A percentile compares a stretch with the other conserved stretches of the same genome.
Evolutionary conservation across 179 eudicot species (phyloP).

Genomic region (Heliamphora pulchella): DNA sequence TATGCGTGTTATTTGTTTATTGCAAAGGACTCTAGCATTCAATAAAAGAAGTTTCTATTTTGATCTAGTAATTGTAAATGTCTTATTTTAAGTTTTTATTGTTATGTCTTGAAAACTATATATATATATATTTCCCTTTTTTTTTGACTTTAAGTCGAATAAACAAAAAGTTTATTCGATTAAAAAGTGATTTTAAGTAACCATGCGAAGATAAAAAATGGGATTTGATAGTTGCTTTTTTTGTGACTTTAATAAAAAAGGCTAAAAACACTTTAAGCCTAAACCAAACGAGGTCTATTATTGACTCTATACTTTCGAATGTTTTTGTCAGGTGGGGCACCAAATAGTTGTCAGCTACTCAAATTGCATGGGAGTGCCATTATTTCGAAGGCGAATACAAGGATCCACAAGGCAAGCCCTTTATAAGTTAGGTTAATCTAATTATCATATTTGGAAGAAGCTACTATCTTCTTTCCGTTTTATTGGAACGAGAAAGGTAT

Average conservation of each 20-base stretch:
- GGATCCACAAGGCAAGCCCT: conserved; percentile 94
- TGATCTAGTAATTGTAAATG: background rate
- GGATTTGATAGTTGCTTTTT: too few species aligned
- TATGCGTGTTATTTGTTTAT: background rate
- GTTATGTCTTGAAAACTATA: background rate
- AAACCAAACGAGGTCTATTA: too few species aligned
- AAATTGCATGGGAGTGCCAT: conserved; percentile 90
- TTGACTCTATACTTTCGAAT: background rate
- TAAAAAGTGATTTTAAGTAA: too few species aligned
- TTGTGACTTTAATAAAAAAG: too few species aligned
- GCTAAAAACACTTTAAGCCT: too few species aligned
- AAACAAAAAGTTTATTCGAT: too few species aligned
- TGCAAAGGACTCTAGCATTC: background rate
- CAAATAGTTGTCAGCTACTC: conserved; percentile 88
- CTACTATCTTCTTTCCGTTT: conserved; percentile 7
- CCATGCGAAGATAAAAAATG: too few species aligned
- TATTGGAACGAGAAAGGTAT: background rate
- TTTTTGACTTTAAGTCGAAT: too few species aligned
- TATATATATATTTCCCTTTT: too few species aligned
- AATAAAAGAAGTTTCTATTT: background rate
- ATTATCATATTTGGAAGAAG: conserved; percentile 18
- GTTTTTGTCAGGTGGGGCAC: conserved; percentile 70
- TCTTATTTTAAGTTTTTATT: background rate
- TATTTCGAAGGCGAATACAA: conserved; percentile 78
- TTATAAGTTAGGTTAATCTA: conserved; percentile 34